Percentiles rank a stretch among this genome's conserved stretches.
phyloP scores from a whole-genome alignment of 805 yeast genomes.

The Schizosaccharomyces octosporus region DNA sequence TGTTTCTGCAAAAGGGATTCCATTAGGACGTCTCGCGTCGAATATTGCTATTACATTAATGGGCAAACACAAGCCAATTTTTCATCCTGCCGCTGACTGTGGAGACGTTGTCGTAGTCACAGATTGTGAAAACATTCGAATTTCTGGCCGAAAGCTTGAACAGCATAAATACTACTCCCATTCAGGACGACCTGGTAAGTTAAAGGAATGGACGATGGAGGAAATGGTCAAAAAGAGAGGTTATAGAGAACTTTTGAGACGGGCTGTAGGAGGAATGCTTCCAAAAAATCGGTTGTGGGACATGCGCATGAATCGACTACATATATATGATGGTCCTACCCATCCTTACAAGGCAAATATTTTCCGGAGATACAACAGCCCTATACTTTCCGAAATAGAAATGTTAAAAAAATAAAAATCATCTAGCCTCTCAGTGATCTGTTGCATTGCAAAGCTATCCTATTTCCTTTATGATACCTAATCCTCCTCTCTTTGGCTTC shows the following conservation, averaged over 20 bases:
- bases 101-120: conserved; percentile 96
- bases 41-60: conserved; percentile 65
- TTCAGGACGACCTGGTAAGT: conserved; percentile 60
- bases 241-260: conserved; percentile 55
- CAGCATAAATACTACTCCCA: conserved; percentile 77
- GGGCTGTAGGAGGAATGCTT: conserved; percentile 88
- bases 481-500: too few species aligned
- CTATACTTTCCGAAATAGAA: not conserved
- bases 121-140: conserved; percentile 55
- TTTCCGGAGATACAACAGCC: not conserved
- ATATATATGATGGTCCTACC: conserved; percentile 66
- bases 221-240: conserved; percentile 57
- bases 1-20: conserved; percentile 65
- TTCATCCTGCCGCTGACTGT: conserved; percentile 49
- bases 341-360: conserved; percentile 70
- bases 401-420: not conserved
- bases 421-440: too few species aligned
- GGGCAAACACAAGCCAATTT: conserved; percentile 94
- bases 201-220: conserved; percentile 62
- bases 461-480: too few species aligned
- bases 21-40: conserved; percentile 80
- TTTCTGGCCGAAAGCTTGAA: conserved; percentile 65
- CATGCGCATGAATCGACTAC: conserved; percentile 56
- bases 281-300: conserved; percentile 75
- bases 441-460: too few species aligned